Percentiles rank a stretch among this genome's conserved stretches.
phyloP scores from a whole-genome alignment of 495 filamentous ascomycete genomes.

The Hyaloscypha finlandica region DNA sequence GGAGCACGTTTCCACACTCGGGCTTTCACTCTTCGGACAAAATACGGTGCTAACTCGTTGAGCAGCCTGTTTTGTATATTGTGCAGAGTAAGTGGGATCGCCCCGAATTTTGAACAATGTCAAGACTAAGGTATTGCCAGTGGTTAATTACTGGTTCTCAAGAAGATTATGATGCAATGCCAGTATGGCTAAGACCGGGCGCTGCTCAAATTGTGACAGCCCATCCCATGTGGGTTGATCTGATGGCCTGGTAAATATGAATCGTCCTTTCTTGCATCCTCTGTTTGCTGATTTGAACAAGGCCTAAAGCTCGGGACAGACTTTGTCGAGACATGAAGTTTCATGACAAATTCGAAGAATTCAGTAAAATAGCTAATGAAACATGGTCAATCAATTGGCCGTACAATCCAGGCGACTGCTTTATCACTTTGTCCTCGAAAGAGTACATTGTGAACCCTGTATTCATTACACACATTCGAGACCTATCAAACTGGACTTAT shows the following conservation, averaged over 20 bases:
- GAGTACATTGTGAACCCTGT: not conserved
- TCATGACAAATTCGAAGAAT: conserved; percentile 5
- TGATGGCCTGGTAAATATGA: not conserved
- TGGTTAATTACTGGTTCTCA: not conserved
- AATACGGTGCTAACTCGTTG: not conserved
- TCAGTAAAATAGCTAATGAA: not conserved
- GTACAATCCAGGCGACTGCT: not conserved
- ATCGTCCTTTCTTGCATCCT: not conserved
- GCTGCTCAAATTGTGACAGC: conserved; percentile 3
- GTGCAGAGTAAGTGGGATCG: not conserved
- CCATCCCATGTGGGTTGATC: not conserved
- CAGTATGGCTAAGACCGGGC: not conserved
- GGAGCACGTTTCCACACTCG: not conserved
- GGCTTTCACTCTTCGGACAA: not conserved
- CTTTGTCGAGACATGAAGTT: not conserved
- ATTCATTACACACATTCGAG: conserved; percentile 1
- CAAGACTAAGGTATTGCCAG: not conserved
- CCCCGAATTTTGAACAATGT: not conserved
- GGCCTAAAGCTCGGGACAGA: not conserved
- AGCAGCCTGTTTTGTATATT: too few species aligned
- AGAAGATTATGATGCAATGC: not conserved
- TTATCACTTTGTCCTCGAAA: not conserved
- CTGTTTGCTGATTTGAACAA: not conserved
- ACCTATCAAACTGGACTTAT: not conserved
- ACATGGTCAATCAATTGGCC: conserved; percentile 4